These are phyloP conservation scores for Euptelea pleiosperma DNA, from an alignment of 164 flowering plant genomes.

Conservation along the genomic window DNA sequence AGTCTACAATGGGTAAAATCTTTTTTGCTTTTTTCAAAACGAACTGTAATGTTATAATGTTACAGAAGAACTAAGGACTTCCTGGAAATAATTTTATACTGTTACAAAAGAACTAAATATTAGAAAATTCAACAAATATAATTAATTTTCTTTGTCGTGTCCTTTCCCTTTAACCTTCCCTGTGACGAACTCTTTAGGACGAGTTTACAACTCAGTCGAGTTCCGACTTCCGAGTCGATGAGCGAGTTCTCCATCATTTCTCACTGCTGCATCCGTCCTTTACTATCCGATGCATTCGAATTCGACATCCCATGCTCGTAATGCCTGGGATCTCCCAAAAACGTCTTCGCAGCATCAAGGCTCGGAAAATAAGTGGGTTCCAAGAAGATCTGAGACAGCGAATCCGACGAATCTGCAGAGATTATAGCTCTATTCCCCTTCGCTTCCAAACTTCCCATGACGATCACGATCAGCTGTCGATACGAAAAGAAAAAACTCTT, in stretches of 20 bases:
- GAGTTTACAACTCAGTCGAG: neutral
- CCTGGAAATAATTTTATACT: no score
- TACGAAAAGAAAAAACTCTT: slow-evolving; percentile 73
- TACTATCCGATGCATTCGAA: neutral
- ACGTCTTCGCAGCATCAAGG: slow-evolving; percentile 93
- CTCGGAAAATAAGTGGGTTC: slow-evolving; percentile 89
- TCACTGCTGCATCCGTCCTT: no score
- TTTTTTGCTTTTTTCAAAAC: no score
- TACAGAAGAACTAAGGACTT: no score
- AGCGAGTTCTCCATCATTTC: no score
- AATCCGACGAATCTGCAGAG: slow-evolving; percentile 32
- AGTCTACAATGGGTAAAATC: no score
- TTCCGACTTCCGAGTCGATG: neutral
- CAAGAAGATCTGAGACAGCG: slow-evolving; percentile 52
- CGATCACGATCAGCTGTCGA: slow-evolving; percentile 53
- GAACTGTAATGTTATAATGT: no score
- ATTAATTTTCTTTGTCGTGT: no score
- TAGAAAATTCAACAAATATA: no score
- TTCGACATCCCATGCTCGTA: slow-evolving; percentile 11
- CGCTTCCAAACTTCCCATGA: slow-evolving; percentile 85
- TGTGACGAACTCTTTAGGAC: no score
- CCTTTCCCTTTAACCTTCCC: no score
- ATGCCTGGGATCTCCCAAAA: slow-evolving; percentile 51
- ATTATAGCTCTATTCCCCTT: slow-evolving; percentile 35
- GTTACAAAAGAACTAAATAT: no score